Evolutionary conservation across 176 grass and related monocot species (phyloP).

Genomic region (Zoysia pacifica): DNA sequence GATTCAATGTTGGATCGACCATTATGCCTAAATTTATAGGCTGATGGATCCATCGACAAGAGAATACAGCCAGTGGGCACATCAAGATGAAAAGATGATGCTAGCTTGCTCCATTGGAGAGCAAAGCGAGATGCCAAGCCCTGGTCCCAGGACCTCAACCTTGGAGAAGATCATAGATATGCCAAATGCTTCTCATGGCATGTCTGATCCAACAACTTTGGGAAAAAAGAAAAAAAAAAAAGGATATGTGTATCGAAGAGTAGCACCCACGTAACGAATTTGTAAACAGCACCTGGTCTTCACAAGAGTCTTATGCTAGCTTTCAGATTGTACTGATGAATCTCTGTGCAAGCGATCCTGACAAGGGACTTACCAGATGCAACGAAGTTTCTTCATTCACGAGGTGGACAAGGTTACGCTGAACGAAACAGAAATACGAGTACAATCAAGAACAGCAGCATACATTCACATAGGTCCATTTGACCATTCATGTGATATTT

Average conservation of each 20-base stretch:
- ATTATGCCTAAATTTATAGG: background rate
- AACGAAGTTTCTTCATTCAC: conserved; percentile 77
- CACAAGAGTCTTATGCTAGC: background rate
- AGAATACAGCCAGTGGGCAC: background rate
- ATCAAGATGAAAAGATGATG: background rate
- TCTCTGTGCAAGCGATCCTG: too few relatives aligned
- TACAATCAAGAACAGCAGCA: conserved; percentile 30
- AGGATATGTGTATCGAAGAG: background rate
- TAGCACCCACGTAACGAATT: conserved; percentile 28
- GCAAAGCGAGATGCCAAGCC: conserved; percentile 41
- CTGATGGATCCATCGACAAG: background rate
- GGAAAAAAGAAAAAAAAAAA: background rate
- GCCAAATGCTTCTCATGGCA: background rate
- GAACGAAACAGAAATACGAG: conserved; percentile 39
- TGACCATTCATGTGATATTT: conserved; percentile 6
- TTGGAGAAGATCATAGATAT: background rate
- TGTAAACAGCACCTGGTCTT: background rate
- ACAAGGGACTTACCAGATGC: too few relatives aligned
- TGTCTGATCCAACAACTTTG: conserved; percentile 8
- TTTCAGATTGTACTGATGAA: too few relatives aligned
- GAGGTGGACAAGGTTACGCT: conserved; percentile 88
- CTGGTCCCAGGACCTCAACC: background rate
- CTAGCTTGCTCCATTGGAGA: conserved; percentile 33
- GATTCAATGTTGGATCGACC: background rate
- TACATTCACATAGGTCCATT: conserved; percentile 14